Base-by-base conservation (phyloP, 1,139 yeast species). In the Tardiomyces digboiensis region DNA sequence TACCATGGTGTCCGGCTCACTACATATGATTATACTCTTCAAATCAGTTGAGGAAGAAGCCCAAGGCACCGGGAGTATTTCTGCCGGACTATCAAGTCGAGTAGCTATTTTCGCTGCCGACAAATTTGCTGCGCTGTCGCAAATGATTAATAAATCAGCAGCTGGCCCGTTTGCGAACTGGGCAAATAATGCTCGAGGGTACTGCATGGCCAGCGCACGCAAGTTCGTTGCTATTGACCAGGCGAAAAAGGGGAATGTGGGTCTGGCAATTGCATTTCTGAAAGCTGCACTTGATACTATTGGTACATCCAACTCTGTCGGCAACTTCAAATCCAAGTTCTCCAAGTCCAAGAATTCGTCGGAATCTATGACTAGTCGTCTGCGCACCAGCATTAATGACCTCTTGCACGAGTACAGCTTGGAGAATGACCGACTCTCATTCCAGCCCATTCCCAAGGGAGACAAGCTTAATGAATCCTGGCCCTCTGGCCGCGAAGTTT, bases 21-120 rank as follows among this genome's bases (percentile, higher is more conserved):
- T 60, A 20, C 66, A 62, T 40, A 46, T 60, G 36, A 48, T 60
- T 4, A 51, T 60, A 20, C 42, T 62, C 8, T 51, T 54, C 46
- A 61, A 61, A 42, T 50, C 58, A 10, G 47, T 52, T 13, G 53
- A 45, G 7, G 52, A 52, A 38, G 45, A 39, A 2, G 43, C 52
- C 42, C 19, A 52, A 23, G 49, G 33, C 5, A 4, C 8, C 16
- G 33, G 5, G 10, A 13, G 16, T 3, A 16, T 55, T 1, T 57
- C 64, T 5, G 53, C 60, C 8, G 49, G 58, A 1, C 51, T 64
- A 13, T 54, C 61, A 41, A 46, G 56, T 14, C 52, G 68, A 10
- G 57, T 62, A 1, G 58, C 67, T 2, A 56, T 64, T n/a, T 62
- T 46, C 46, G 65, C 66, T 0, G 52, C 55, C 20, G 66, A 61